phyloP scores from a whole-genome alignment of 129 eudicot species.

The Logfia minima region DNA sequence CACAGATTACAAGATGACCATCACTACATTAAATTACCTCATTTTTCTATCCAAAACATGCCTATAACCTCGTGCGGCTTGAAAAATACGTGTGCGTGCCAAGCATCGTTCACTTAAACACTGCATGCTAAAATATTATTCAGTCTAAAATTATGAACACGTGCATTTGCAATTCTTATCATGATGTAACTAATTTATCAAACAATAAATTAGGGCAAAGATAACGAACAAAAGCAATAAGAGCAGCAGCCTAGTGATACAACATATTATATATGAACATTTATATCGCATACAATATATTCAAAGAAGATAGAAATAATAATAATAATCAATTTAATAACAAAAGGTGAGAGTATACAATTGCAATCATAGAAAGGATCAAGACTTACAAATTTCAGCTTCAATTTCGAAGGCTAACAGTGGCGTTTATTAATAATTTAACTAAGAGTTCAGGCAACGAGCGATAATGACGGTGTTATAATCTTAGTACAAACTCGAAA shows the following conservation, averaged over 20 bases:
- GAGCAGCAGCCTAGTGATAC: too few relatives aligned
- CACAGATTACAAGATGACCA: constrained; percentile 10
- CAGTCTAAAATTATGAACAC: background rate
- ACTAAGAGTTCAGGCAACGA: constrained; percentile 7
- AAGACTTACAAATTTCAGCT: constrained; percentile 19
- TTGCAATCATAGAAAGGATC: background rate
- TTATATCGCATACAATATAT: background rate
- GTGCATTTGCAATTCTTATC: background rate
- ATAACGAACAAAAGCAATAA: background rate
- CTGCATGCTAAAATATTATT: constrained; percentile 43
- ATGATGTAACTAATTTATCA: background rate
- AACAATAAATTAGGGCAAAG: background rate
- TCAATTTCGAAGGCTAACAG: constrained; percentile 16
- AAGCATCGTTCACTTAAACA: constrained; percentile 65
- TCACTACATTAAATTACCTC: constrained; percentile 48
- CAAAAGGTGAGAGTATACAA: background rate
- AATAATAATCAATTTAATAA: background rate
- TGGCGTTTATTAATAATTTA: constrained; percentile 2
- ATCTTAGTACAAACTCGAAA: background rate
- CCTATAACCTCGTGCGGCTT: constrained; percentile 62
- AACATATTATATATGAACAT: background rate
- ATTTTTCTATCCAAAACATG: constrained; percentile 52
- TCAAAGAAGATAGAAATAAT: constrained; percentile 1
- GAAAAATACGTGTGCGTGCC: constrained; percentile 50
- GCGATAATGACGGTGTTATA: background rate